Percentiles rank a stretch among this genome's conserved stretches.
Evolutionary conservation across 1,139 yeast genomes (phyloP).

Genomic region (Magnusiomyces ingens): DNA sequence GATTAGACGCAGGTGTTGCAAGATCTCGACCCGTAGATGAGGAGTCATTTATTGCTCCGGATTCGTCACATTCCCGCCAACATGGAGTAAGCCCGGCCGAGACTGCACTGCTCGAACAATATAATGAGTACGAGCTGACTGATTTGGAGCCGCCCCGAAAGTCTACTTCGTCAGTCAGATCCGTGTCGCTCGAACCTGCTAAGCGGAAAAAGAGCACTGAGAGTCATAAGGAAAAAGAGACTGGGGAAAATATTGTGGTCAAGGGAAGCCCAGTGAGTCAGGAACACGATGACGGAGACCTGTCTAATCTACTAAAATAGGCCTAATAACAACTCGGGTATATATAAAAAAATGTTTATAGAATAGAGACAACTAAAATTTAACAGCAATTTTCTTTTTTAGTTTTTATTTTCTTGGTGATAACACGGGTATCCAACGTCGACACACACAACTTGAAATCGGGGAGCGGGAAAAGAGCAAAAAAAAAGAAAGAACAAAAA

Average conservation of each 20-base stretch:
- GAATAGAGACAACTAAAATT: too few species aligned
- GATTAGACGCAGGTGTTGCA: slow-evolving; percentile 18
- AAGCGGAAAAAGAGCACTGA: neutral
- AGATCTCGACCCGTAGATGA: neutral
- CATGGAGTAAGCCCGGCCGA: slow-evolving; percentile 3
- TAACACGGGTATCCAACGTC: too few species aligned
- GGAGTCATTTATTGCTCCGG: neutral
- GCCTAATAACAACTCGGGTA: neutral
- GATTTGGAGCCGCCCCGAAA: neutral
- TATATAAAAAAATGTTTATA: too few species aligned
- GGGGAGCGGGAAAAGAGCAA: too few species aligned
- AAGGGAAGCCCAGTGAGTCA: neutral
- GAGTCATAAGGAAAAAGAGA: neutral
- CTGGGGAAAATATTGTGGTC: too few species aligned
- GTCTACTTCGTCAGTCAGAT: neutral
- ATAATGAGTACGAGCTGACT: neutral
- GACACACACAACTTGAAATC: too few species aligned
- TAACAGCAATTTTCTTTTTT: too few species aligned
- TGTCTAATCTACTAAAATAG: neutral
- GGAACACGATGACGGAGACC: neutral
- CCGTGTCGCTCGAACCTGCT: too few species aligned
- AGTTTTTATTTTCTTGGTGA: too few species aligned
- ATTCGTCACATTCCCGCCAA: neutral
- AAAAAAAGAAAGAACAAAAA: too few species aligned
- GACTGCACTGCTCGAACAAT: neutral